Percentiles rank a stretch among this genome's conserved stretches.
These are phyloP conservation scores for Xerocomellus amylosporus DNA, from an alignment of 768 basidiomycete genomes.

Conservation along the genomic window DNA sequence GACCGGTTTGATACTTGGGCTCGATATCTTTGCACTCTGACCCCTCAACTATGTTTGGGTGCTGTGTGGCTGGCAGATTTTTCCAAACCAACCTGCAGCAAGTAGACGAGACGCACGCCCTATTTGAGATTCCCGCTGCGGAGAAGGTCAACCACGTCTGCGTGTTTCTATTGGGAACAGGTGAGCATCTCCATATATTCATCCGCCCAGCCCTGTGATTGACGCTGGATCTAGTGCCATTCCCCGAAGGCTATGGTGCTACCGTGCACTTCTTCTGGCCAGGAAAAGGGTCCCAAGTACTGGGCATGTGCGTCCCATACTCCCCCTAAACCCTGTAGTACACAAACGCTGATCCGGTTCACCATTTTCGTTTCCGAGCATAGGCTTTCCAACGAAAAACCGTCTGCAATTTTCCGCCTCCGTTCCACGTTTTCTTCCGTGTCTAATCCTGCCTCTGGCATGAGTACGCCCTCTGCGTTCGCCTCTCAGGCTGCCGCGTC, in stretches of 20 bases:
- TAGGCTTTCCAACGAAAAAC: conserved; percentile 88
- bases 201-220: background rate
- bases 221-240: conserved; percentile 49
- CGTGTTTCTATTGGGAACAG: conserved; percentile 77
- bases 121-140: conserved; percentile 71
- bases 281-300: conserved; percentile 78
- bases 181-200: conserved; percentile 37
- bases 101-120: conserved; percentile 79
- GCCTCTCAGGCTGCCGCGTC: conserved; percentile 21
- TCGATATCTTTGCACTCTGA: background rate
- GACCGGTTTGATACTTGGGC: background rate
- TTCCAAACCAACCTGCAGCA: conserved; percentile 79
- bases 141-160: conserved; percentile 80
- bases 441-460: conserved; percentile 30
- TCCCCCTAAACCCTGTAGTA: background rate
- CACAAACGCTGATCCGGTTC: background rate
- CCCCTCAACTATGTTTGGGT: conserved; percentile 64
- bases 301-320: conserved; percentile 65
- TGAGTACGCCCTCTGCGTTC: conserved; percentile 34
- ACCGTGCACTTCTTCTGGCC: conserved; percentile 87
- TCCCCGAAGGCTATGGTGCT: conserved; percentile 81
- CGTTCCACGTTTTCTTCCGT: conserved; percentile 56
- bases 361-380: background rate
- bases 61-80: conserved; percentile 72
- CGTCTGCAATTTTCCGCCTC: conserved; percentile 84